These are phyloP conservation scores for Phanerochaete carnosa DNA, from an alignment of 768 basidiomycete genomes.

Conservation along the genomic window DNA sequence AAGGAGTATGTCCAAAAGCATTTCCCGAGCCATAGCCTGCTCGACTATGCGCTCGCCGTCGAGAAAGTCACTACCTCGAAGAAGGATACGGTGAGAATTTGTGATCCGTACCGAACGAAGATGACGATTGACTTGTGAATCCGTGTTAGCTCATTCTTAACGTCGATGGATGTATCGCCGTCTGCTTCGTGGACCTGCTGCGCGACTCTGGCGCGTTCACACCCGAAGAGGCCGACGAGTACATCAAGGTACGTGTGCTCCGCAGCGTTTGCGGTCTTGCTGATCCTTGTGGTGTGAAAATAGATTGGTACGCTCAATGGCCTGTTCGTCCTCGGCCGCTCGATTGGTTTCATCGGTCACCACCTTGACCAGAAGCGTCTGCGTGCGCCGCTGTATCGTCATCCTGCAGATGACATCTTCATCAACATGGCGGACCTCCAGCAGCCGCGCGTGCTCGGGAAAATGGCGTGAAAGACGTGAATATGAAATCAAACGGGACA, in stretches of 20 bases:
- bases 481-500: neutral
- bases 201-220: slow-evolving; percentile 93
- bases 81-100: slow-evolving; percentile 79
- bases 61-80: slow-evolving; percentile 97
- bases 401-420: slow-evolving; percentile 94
- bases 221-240: slow-evolving; percentile 93
- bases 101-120: neutral
- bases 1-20: slow-evolving; percentile 95
- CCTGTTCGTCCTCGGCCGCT: slow-evolving; percentile 94
- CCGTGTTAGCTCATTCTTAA: slow-evolving; percentile 78
- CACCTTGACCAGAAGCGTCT: slow-evolving; percentile 96
- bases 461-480: slow-evolving; percentile 19
- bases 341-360: slow-evolving; percentile 97
- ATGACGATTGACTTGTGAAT: neutral
- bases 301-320: slow-evolving; percentile 92
- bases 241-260: slow-evolving; percentile 63
- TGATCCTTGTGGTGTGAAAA: neutral
- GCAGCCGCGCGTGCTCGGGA: slow-evolving; percentile 75
- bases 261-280: slow-evolving; percentile 2
- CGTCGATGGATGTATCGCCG: slow-evolving; percentile 94
- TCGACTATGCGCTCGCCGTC: slow-evolving; percentile 94
- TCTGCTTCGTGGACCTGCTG: slow-evolving; percentile 94
- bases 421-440: slow-evolving; percentile 88
- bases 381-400: slow-evolving; percentile 89
- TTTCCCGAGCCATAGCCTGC: slow-evolving; percentile 92